Percentiles rank a stretch among this genome's conserved stretches.
Evolutionary conservation across 2,329 filamentous ascomycete genomes (phyloP).

Genomic region (Fusarium anthophilum): DNA sequence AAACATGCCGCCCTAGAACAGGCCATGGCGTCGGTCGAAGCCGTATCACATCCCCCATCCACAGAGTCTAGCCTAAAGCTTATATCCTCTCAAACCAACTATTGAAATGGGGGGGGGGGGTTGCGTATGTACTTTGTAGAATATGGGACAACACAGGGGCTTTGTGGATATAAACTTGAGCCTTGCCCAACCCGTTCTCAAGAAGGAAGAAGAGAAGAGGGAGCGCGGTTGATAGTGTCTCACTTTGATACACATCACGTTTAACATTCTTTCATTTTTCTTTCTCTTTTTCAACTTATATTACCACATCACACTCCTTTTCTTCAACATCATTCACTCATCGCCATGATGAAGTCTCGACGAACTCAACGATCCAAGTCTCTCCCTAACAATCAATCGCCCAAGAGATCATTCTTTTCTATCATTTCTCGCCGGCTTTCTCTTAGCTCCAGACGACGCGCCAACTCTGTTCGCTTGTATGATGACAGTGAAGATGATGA

Average conservation of each 20-base stretch:
- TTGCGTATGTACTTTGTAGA: background rate
- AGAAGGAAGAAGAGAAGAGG: background rate
- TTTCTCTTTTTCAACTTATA: background rate
- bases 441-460: conserved; percentile 5
- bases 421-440: conserved; percentile 27
- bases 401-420: conserved; percentile 25
- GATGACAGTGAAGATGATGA: conserved; percentile 25
- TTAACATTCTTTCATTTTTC: conserved; percentile 8
- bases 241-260: conserved; percentile 19
- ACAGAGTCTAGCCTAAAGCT: conserved; percentile 23
- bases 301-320: background rate
- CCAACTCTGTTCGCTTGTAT: conserved; percentile 16
- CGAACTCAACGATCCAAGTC: conserved; percentile 27
- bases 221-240: conserved; percentile 4
- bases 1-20: background rate
- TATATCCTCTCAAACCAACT: conserved; percentile 8
- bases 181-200: background rate
- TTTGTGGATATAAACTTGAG: conserved; percentile 26
- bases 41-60: conserved; percentile 18
- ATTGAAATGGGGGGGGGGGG: background rate
- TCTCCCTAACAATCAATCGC: conserved; percentile 4
- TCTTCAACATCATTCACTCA: background rate
- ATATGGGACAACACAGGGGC: background rate
- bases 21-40: conserved; percentile 12
- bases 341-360: conserved; percentile 21